Evolutionary conservation across 495 filamentous ascomycete genomes (phyloP).

Genomic region (Penicillium cataractarum): DNA sequence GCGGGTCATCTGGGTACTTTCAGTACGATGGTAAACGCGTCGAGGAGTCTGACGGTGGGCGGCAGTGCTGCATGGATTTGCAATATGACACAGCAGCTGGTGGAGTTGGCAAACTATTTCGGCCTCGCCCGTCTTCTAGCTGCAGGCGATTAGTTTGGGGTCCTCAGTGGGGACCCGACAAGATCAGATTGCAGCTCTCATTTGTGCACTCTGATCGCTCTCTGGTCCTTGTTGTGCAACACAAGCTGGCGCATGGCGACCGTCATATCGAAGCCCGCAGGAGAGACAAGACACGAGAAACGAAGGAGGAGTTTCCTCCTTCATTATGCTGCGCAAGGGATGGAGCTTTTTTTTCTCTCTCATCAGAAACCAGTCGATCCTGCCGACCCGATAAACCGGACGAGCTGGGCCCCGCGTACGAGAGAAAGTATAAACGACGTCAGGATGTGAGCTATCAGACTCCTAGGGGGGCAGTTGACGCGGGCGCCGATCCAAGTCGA

Average conservation of each 20-base stretch:
- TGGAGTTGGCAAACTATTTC: conserved; percentile 23
- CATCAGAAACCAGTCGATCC: not conserved
- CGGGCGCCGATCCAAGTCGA: conserved; percentile 21
- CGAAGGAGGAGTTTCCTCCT: not conserved
- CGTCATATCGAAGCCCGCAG: not conserved
- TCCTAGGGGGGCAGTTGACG: conserved; percentile 9
- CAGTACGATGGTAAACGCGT: conserved; percentile 11
- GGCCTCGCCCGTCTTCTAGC: conserved; percentile 9
- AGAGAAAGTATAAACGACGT: conserved; percentile 14
- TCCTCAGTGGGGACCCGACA: not conserved
- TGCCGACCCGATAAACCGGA: conserved; percentile 6
- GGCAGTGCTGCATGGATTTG: not conserved
- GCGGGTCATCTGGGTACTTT: conserved; percentile 8
- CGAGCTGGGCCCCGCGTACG: conserved; percentile 8
- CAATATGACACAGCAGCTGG: conserved; percentile 36
- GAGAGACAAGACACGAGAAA: not conserved
- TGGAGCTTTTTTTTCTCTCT: not conserved
- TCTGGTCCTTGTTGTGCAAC: conserved; percentile 15
- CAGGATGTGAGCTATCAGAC: conserved; percentile 32
- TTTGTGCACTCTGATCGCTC: not conserved
- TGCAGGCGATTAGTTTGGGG: conserved; percentile 17
- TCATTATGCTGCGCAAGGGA: conserved; percentile 18
- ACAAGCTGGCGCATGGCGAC: conserved; percentile 20
- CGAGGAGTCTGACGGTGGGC: conserved; percentile 13
- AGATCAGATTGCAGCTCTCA: conserved; percentile 2